Base-by-base conservation (phyloP, 352 stramenopile species). In the Phytophthora pisi region DNA sequence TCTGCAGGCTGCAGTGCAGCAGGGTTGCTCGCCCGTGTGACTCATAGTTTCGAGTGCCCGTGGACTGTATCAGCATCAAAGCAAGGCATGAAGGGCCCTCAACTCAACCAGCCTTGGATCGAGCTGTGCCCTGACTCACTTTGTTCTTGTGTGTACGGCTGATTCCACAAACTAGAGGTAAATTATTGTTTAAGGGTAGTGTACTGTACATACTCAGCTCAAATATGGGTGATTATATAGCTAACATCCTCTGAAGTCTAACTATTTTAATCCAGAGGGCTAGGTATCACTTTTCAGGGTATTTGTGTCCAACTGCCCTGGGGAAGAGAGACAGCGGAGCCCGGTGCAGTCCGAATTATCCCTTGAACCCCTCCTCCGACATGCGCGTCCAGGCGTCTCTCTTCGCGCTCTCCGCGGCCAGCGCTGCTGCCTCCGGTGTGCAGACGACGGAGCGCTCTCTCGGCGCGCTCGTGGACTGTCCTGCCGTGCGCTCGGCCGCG, bases 381-480 rank as follows among this genome's bases (percentile, higher is more conserved):
- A 77, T 77, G 66, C 56, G 46, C 5, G 26, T 72, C 11, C 55
- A 63, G 49, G 51, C 60, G 63, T 60, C 62, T 28, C 66, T 84
- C 40, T 38, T 73, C 36, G 57, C 34, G 50, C 61, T 73, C 50
- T 61, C 66, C 5, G 34, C 57, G 52, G 50, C 62, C 5, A 24
- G n/a, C 11, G 51, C 52, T 15, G 20, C 30, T 4, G 38, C 9
- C 53, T 63, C 46, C 24, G 16, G 57, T 16, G 43, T 46, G 31
- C 47, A 26, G 1, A 64, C 56, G 26, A 64, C 49, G 2, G 47
- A 76, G 3, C 70, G 53, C 6, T 81, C 78, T 7, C 60, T 89
- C 7, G 84, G 84, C 6, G 79, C 84, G 47, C 73, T 92, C 2
- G 70, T 93, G 8, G 57, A 69, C 49, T 93, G 85, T 40, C 59